phyloP scores from a whole-genome alignment of 192 early-diverging fungal species.

The Gorgonomyces haynaldii region DNA sequence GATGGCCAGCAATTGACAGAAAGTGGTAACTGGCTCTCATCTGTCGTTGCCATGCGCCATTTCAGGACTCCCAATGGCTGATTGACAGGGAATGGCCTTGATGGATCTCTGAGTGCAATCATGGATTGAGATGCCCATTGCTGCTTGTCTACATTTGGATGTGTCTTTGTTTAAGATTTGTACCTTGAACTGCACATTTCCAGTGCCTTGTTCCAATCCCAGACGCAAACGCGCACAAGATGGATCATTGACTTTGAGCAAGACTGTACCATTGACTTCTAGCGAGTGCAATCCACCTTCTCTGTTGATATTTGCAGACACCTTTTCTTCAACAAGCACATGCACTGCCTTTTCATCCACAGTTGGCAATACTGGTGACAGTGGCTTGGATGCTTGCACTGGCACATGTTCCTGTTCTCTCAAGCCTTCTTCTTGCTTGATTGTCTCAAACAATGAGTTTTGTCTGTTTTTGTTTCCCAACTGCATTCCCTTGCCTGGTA shows the following conservation, averaged over 20 bases:
- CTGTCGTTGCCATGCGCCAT: constrained; percentile 75
- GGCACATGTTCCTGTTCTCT: constrained; percentile 23
- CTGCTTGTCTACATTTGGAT: constrained; percentile 93
- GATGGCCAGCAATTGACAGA: constrained; percentile 97
- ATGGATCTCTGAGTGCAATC: constrained; percentile 71
- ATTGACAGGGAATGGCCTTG: constrained; percentile 72
- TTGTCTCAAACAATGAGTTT: constrained; percentile 64
- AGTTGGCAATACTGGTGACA: constrained; percentile 8
- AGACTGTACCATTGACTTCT: constrained; percentile 89
- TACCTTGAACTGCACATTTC: constrained; percentile 79
- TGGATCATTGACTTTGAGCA: constrained; percentile 66
- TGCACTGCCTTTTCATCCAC: constrained; percentile 41
- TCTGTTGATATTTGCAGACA: constrained; percentile 66
- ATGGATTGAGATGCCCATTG: constrained; percentile 59
- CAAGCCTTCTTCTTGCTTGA: constrained; percentile 73
- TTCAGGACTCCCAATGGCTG: constrained; percentile 76
- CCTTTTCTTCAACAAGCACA: constrained; percentile 76
- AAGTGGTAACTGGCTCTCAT: constrained; percentile 77
- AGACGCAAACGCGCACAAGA: constrained; percentile 51
- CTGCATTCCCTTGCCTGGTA: constrained; percentile 71
- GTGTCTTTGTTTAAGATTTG: constrained; percentile 50
- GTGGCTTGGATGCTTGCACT: background rate
- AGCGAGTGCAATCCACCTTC: constrained; percentile 87
- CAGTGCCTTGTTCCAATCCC: constrained; percentile 41
- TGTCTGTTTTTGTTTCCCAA: constrained; percentile 83